These are phyloP conservation scores for Pseudopyricularia cyperi DNA, from an alignment of 2,329 filamentous ascomycete genomes.

Conservation along the genomic window DNA sequence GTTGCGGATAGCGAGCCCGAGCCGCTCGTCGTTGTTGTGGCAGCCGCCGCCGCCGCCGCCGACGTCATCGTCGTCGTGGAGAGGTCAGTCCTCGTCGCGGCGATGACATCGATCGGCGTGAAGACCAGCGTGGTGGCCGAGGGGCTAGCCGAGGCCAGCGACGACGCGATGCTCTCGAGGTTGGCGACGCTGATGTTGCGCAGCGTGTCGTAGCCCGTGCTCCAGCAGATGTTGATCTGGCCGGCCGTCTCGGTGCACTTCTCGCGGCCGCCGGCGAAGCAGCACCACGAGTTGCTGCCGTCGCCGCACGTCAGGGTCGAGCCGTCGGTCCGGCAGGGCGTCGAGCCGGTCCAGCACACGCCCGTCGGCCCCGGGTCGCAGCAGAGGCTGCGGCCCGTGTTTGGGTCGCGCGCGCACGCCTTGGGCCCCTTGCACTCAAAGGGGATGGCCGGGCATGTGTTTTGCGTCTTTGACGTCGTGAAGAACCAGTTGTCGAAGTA, in stretches of 20 bases:
- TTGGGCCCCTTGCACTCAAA: constrained; percentile 6
- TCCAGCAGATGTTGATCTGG: constrained; percentile 11
- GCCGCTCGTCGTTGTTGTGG: background rate
- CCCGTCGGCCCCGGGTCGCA: constrained; percentile 3
- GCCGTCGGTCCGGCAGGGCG: constrained; percentile 7
- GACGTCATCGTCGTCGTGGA: background rate
- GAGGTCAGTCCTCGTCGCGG: constrained; percentile 2
- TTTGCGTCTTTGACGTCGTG: constrained; percentile 6
- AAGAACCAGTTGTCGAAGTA: constrained; percentile 9
- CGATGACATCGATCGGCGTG: constrained; percentile 5
- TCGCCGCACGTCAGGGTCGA: constrained; percentile 8
- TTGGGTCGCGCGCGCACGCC: constrained; percentile 9
- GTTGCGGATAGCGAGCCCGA: background rate
- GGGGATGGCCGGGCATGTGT: constrained; percentile 6
- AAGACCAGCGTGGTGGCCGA: constrained; percentile 7
- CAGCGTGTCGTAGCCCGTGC: constrained; percentile 6
- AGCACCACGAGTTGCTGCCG: constrained; percentile 7
- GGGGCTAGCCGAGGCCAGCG: constrained; percentile 6
- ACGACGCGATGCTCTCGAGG: constrained; percentile 8
- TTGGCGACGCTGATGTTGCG: constrained; percentile 5
- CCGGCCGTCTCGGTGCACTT: constrained; percentile 4
- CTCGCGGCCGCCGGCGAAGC: constrained; percentile 3
- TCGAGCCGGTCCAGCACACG: constrained; percentile 7
- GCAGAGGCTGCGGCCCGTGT: constrained; percentile 8
- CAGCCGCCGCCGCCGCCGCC: background rate